Conservation (phyloP, 2,329 filamentous ascomycete genomes). For the Ceratocystiopsis sp. region DNA sequence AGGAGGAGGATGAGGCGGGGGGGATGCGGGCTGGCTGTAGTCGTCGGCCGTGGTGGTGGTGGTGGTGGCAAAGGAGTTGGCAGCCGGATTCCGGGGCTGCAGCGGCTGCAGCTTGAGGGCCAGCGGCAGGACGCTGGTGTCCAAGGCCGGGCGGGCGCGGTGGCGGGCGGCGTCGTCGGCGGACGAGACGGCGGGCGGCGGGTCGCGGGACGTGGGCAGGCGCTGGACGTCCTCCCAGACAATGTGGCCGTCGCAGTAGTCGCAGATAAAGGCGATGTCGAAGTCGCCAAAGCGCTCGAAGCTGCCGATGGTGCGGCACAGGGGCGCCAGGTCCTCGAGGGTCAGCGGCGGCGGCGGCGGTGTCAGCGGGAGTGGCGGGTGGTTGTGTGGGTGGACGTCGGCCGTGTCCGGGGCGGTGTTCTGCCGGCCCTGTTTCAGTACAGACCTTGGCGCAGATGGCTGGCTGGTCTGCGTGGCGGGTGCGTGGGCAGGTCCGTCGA, state of each 20-base stretch:
- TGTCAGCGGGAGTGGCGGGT: conserved; percentile 3
- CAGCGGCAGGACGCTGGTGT: neutral
- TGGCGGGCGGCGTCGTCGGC: neutral
- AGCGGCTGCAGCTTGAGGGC: neutral
- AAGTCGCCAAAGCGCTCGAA: conserved; percentile 37
- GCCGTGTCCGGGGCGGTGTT: too few relatives aligned
- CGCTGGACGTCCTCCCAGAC: conserved; percentile 38
- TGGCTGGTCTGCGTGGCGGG: too few relatives aligned
- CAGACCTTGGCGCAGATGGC: too few relatives aligned
- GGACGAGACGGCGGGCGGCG: conserved; percentile 12
- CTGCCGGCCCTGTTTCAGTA: too few relatives aligned
- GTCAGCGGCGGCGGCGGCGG: conserved; percentile 6
- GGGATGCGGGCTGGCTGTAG: too few relatives aligned
- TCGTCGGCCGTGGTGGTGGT: neutral
- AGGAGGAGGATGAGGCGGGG: too few relatives aligned
- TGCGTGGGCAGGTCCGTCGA: too few relatives aligned
- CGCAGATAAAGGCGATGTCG: conserved; percentile 41
- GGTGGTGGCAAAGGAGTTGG: neutral
- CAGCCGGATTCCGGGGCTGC: neutral
- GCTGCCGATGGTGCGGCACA: conserved; percentile 34
- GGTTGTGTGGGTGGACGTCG: neutral
- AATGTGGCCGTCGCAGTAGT: conserved; percentile 43
- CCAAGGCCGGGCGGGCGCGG: neutral
- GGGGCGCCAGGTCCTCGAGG: conserved; percentile 29
- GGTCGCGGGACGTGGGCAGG: conserved; percentile 29